Evolutionary conservation across 2,329 filamentous ascomycete genomes (phyloP).

Genomic region (Beauveria sp.): DNA sequence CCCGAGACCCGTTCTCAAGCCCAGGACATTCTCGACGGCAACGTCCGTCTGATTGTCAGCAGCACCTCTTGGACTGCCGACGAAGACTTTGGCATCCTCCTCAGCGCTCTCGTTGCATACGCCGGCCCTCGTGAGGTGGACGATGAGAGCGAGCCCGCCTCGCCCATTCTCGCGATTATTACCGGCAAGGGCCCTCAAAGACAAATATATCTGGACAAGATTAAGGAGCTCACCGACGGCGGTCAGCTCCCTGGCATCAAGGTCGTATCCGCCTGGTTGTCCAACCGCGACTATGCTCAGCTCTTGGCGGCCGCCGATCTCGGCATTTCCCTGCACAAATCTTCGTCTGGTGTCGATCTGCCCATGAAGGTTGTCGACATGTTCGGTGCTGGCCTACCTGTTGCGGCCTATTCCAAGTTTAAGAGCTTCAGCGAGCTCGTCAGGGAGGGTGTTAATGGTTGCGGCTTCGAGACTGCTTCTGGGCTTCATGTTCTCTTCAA

Average conservation of each 20-base stretch:
- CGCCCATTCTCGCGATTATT: slow-evolving; percentile 81
- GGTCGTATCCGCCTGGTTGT: slow-evolving; percentile 79
- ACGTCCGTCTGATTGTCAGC: slow-evolving; percentile 69
- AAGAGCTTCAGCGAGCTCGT: slow-evolving; percentile 90
- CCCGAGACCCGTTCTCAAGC: slow-evolving; percentile 56
- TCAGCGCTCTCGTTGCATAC: slow-evolving; percentile 74
- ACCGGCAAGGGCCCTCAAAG: slow-evolving; percentile 90
- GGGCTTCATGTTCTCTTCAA: slow-evolving; percentile 58
- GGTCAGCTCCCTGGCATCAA: slow-evolving; percentile 62
- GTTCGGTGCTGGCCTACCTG: slow-evolving; percentile 90
- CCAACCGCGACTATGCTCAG: slow-evolving; percentile 72
- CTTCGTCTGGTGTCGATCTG: slow-evolving; percentile 87
- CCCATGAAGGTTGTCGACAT: slow-evolving; percentile 99
- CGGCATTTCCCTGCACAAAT: slow-evolving; percentile 86
- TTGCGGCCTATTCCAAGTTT: slow-evolving; percentile 78
- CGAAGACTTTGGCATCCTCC: slow-evolving; percentile 85
- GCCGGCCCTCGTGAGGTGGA: slow-evolving; percentile 37
- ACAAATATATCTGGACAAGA: slow-evolving; percentile 60
- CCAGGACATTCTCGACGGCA: slow-evolving; percentile 48
- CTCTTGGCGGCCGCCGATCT: slow-evolving; percentile 81
- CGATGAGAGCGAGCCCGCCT: slow-evolving; percentile 32
- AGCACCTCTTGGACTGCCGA: slow-evolving; percentile 97
- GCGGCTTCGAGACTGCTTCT: slow-evolving; percentile 67
- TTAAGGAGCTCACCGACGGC: slow-evolving; percentile 51
- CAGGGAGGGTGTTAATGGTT: slow-evolving; percentile 75